These are phyloP conservation scores for Claviceps paspali DNA, from an alignment of 2,329 filamentous ascomycete genomes.

Conservation along the genomic window DNA sequence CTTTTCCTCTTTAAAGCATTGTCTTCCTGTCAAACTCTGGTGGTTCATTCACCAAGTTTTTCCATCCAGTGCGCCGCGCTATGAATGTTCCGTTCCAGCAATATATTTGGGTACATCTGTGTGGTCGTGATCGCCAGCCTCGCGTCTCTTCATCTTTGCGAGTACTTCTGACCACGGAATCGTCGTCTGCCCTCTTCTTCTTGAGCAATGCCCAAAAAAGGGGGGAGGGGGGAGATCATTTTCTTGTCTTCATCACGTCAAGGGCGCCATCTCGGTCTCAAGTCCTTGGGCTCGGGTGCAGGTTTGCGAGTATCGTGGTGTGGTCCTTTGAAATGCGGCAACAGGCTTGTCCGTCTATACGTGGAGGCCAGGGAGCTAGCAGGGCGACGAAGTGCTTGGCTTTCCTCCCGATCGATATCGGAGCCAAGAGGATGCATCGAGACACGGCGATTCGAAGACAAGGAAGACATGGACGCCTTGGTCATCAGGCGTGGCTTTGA, in stretches of 20 bases:
- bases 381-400: constrained; percentile 30
- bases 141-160: neutral
- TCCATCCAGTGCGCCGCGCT: constrained; percentile 10
- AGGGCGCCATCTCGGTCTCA: constrained; percentile 35
- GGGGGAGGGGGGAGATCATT: neutral
- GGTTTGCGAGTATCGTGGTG: constrained; percentile 24
- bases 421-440: constrained; percentile 35
- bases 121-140: neutral
- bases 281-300: constrained; percentile 22
- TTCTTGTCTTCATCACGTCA: constrained; percentile 5
- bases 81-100: constrained; percentile 1
- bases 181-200: neutral
- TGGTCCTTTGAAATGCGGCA: constrained; percentile 31
- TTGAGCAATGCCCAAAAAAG: neutral
- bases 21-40: neutral
- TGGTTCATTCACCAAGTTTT: neutral
- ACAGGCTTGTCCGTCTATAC: constrained; percentile 35
- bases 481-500: constrained; percentile 28
- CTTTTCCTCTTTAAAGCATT: neutral
- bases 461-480: constrained; percentile 28
- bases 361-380: constrained; percentile 39
- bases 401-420: constrained; percentile 15
- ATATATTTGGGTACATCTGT: neutral
- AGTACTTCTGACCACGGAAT: neutral
- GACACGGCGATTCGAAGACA: constrained; percentile 30